phyloP scores from a whole-genome alignment of 2,329 filamentous ascomycete genomes.

The Lecanicillium sp. region DNA sequence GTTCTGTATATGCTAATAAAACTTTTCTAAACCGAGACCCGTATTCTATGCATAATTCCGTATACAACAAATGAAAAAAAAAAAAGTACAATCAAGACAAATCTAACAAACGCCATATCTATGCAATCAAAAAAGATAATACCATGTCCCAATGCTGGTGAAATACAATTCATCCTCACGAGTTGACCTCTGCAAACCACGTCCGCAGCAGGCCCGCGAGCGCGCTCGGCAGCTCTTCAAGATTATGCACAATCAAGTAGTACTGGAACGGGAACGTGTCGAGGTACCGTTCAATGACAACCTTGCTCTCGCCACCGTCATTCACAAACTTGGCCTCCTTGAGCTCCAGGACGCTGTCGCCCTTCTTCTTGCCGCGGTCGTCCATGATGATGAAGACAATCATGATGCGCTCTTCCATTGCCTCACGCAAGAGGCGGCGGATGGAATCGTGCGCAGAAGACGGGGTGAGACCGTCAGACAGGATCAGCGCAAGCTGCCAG shows the following conservation, averaged over 20 bases:
- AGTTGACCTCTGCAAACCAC: slow-evolving; percentile 77
- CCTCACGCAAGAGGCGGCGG: slow-evolving; percentile 72
- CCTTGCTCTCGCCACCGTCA: slow-evolving; percentile 55
- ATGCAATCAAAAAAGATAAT: slow-evolving; percentile 1
- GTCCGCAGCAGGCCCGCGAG: slow-evolving; percentile 83
- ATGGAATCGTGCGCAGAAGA: slow-evolving; percentile 73
- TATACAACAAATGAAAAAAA: no score
- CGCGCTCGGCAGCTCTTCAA: slow-evolving; percentile 83
- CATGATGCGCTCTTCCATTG: slow-evolving; percentile 92
- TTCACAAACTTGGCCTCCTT: slow-evolving; percentile 78
- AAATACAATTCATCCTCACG: slow-evolving; percentile 22
- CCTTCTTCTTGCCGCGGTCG: slow-evolving; percentile 38
- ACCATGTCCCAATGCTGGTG: slow-evolving; percentile 3
- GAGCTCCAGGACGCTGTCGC: slow-evolving; percentile 74
- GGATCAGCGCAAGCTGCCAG: slow-evolving; percentile 90
- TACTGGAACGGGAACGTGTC: slow-evolving; percentile 96
- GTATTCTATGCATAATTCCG: no score
- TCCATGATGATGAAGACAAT: slow-evolving; percentile 97
- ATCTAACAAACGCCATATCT: slow-evolving; percentile 5
- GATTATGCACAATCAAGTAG: slow-evolving; percentile 88
- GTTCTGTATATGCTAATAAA: no score
- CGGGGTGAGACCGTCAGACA: slow-evolving; percentile 90
- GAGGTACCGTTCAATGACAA: slow-evolving; percentile 84
- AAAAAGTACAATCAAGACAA: background rate
- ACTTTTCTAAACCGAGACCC: no score